A percentile compares a stretch with the other conserved stretches of the same genome.
phyloP scores from a whole-genome alignment of 129 eudicot species.

The Tanacetum coccineum region DNA sequence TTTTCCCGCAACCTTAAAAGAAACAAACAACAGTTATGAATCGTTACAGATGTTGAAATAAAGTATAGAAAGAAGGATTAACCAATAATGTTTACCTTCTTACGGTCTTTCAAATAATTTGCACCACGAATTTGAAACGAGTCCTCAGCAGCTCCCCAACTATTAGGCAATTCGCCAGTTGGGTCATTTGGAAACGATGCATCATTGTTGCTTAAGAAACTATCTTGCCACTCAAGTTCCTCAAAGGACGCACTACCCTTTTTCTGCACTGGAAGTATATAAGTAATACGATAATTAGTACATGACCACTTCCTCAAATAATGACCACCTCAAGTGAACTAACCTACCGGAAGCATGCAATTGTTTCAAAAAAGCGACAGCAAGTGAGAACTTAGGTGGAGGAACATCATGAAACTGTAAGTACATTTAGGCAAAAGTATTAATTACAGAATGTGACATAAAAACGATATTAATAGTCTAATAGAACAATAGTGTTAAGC shows the following conservation, averaged over 20 bases:
- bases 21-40: background rate
- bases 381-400: constrained; percentile 43
- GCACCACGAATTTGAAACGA: constrained; percentile 60
- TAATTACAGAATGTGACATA: background rate
- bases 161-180: constrained; percentile 47
- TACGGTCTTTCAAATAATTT: constrained; percentile 61
- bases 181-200: constrained; percentile 73
- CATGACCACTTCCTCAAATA: background rate
- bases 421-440: background rate
- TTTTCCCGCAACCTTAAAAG: constrained; percentile 46
- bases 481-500: constrained; percentile 1
- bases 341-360: constrained; percentile 52
- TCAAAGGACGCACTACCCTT: constrained; percentile 53
- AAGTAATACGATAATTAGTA: constrained; percentile 12
- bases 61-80: background rate
- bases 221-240: constrained; percentile 57
- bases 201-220: constrained; percentile 47
- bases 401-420: constrained; percentile 35
- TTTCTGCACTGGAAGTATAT: constrained; percentile 48
- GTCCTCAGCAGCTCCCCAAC: constrained; percentile 69
- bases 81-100: constrained; percentile 39
- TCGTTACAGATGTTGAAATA: background rate
- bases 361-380: constrained; percentile 47
- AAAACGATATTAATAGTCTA: background rate
- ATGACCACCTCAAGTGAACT: constrained; percentile 27